Evolutionary conservation across 116 monocot genomes (phyloP).

Genomic region (Papilionanthe hybrid): DNA sequence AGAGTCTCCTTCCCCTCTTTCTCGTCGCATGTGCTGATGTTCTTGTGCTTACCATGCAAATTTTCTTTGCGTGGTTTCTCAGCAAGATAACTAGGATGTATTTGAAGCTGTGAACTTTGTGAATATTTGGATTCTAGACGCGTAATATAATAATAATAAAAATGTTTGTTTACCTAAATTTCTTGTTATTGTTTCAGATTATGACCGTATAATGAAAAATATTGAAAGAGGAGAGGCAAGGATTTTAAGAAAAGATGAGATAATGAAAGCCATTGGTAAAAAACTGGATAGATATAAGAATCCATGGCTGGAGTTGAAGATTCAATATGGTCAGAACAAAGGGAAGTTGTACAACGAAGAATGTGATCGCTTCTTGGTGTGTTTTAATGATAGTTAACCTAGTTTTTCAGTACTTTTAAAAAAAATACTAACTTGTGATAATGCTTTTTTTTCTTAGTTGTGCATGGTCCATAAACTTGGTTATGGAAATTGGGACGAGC

Average conservation of each 20-base stretch:
- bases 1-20: too few species aligned
- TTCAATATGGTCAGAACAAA: slow-evolving; percentile 98
- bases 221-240: slow-evolving; percentile 99
- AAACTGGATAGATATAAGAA: slow-evolving; percentile 94
- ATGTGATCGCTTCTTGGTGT: slow-evolving; percentile 95
- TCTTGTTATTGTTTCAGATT: slow-evolving; percentile 39
- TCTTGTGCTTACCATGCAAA: too few species aligned
- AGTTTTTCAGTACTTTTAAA: neutral
- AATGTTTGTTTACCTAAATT: neutral
- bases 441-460: slow-evolving; percentile 31
- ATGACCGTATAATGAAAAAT: slow-evolving; percentile 94
- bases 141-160: neutral
- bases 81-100: too few species aligned
- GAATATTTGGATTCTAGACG: too few species aligned
- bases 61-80: too few species aligned
- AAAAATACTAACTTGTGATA: slow-evolving; percentile 11
- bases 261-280: slow-evolving; percentile 91
- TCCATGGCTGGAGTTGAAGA: slow-evolving; percentile 94
- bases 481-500: slow-evolving; percentile 97
- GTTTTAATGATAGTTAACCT: neutral
- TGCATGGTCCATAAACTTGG: slow-evolving; percentile 98
- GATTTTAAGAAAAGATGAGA: slow-evolving; percentile 88
- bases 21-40: too few species aligned
- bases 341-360: slow-evolving; percentile 98
- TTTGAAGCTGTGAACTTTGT: too few species aligned